phyloP scores from a whole-genome alignment of 768 basidiomycete species.

The Suillus spraguei region DNA sequence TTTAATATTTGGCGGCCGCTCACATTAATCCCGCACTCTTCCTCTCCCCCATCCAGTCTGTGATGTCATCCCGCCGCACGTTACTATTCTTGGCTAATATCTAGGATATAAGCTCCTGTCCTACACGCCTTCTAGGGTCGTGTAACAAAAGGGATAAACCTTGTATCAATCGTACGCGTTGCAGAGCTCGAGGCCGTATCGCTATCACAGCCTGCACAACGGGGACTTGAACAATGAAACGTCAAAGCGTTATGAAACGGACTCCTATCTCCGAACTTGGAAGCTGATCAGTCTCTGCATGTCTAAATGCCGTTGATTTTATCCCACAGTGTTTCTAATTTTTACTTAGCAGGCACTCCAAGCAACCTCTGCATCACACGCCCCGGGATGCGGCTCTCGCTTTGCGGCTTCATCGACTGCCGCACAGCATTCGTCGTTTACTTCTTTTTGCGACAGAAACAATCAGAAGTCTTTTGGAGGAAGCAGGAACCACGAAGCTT shows the following conservation, averaged over 20 bases:
- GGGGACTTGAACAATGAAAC: background rate
- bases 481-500: too few relatives aligned
- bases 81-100: background rate
- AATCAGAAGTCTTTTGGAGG: too few relatives aligned
- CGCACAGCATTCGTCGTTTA: too few relatives aligned
- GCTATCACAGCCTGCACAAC: background rate
- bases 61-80: background rate
- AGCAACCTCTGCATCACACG: too few relatives aligned
- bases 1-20: background rate
- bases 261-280: constrained; percentile 2
- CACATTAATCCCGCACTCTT: constrained; percentile 1
- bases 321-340: background rate
- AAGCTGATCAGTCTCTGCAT: background rate
- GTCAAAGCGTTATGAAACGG: background rate
- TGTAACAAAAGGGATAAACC: background rate
- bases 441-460: too few relatives aligned
- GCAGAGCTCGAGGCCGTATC: background rate
- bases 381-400: too few relatives aligned
- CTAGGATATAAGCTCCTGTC: background rate
- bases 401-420: too few relatives aligned
- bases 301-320: background rate
- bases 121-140: constrained; percentile 3
- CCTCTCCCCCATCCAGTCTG: background rate
- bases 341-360: too few relatives aligned
- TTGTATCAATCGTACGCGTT: background rate